phyloP scores from a whole-genome alignment of 371 early-diverging fungal species.

The Encephalitozoon romaleae region DNA sequence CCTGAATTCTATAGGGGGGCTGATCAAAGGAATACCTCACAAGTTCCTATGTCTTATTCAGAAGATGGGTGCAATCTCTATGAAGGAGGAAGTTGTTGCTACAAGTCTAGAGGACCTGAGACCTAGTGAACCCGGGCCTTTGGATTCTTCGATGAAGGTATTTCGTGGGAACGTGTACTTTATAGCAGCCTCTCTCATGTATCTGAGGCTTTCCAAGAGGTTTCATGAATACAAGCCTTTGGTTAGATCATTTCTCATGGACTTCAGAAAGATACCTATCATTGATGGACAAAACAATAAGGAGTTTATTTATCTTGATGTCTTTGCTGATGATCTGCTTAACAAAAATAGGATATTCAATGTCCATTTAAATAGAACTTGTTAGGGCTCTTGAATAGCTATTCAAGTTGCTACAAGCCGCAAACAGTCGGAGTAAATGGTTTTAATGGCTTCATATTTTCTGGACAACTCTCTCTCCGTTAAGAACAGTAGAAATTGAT shows the following conservation, averaged over 20 bases:
- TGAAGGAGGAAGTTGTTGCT: neutral
- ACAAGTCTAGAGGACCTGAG: neutral
- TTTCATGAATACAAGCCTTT: neutral
- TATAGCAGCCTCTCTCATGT: neutral
- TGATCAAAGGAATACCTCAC: neutral
- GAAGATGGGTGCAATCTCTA: neutral
- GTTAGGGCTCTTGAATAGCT: neutral
- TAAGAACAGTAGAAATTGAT: neutral
- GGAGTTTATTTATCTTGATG: neutral
- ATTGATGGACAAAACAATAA: neutral
- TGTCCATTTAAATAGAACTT: neutral
- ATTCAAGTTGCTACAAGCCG: neutral
- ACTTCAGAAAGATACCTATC: conserved; percentile 1
- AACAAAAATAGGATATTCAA: neutral
- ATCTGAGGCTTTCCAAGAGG: conserved; percentile 8
- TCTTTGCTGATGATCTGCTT: conserved; percentile 5
- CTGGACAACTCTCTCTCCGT: neutral
- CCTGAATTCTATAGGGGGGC: neutral
- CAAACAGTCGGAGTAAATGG: neutral
- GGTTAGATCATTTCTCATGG: neutral
- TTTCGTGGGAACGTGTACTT: neutral
- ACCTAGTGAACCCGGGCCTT: neutral
- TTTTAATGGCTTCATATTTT: neutral
- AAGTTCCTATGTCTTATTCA: neutral
- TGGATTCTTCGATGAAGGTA: neutral